Percentiles rank a stretch among this genome's conserved stretches.
These are phyloP conservation scores for Pseudonitzschia multiseries DNA, from an alignment of 108 stramenopile species.

Conservation along the genomic window DNA sequence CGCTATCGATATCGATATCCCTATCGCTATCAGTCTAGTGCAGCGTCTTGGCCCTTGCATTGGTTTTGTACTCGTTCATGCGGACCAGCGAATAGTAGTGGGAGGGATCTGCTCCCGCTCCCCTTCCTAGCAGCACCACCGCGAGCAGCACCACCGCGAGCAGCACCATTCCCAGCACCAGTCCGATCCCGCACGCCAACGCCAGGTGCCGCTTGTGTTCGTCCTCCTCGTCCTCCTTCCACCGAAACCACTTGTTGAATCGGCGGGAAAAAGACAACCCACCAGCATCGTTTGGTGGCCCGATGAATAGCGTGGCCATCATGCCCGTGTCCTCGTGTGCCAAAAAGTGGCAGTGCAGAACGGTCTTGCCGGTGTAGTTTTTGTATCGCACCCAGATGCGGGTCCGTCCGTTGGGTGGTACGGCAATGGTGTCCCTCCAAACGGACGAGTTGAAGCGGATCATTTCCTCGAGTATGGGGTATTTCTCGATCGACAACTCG, in stretches of 20 bases:
- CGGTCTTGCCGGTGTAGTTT: slow-evolving; percentile 53
- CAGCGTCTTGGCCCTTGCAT: slow-evolving; percentile 4
- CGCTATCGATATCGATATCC: not conserved
- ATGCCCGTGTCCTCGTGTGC: slow-evolving; percentile 64
- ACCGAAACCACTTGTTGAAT: too few species aligned
- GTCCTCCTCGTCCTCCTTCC: slow-evolving; percentile 9
- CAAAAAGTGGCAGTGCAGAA: slow-evolving; percentile 59
- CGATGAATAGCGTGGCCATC: slow-evolving; percentile 53
- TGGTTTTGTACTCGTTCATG: slow-evolving; percentile 45
- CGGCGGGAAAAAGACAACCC: too few species aligned
- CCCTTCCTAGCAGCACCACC: not conserved
- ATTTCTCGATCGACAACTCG: slow-evolving; percentile 36
- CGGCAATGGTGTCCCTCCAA: slow-evolving; percentile 50
- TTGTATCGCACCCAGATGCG: slow-evolving; percentile 45
- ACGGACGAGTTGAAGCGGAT: slow-evolving; percentile 29
- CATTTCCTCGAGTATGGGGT: slow-evolving; percentile 36
- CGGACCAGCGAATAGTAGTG: slow-evolving; percentile 19
- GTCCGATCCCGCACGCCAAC: slow-evolving; percentile 20
- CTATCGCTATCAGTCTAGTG: not conserved
- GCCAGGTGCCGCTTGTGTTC: not conserved
- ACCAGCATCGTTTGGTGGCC: slow-evolving; percentile 19
- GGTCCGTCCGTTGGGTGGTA: slow-evolving; percentile 49
- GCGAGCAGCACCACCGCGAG: not conserved
- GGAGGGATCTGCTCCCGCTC: not conserved
- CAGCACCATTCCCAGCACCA: slow-evolving; percentile 1